Evolutionary conservation across 1,284 basidiomycete species (phyloP), one percentile per base, ranked within the genome.

Genomic region (Pseudozyma hubeiensis): DNA sequence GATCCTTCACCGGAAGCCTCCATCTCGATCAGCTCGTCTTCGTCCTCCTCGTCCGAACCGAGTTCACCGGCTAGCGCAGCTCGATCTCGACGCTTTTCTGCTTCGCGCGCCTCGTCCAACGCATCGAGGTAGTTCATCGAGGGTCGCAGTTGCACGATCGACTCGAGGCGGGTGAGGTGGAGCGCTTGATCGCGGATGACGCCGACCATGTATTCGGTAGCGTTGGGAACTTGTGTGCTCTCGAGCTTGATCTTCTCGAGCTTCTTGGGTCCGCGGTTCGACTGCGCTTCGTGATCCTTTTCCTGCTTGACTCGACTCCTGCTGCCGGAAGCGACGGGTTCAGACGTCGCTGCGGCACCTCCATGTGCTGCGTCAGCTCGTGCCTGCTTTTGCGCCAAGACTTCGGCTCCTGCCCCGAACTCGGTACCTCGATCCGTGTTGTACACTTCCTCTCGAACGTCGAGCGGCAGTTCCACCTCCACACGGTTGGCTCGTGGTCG

Each of bases 71-170:
- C 67, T 3, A 63, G 57, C 2, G 55, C 62, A n/a, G 78, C 79
- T 16, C 77, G 75, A 29, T 75, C 80, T 39, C 73, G 61, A 34
- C 77, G 73, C 54, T 75, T 77, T 53, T 78, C 72, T 30, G 64
- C 65, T 11, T 74, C 74, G 16, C 75, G 67, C 17, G 77, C 69
- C 47, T 79, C 76, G 48, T 75, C 67, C n/a, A 81, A 49, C 13
- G 73, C 76, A 47, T 84, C 82, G 41, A 84, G 74, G 48, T 84
- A 81, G 64, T 81, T 80, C 77, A 84, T 78, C 53, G 81, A 83
- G 5, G 82, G 82, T 7, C 82, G 72, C 17, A 84, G 59, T 56
- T 84, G 82, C 7, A 77, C 63, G 24, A 80, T 68, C 13, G 78
- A 74, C 37, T 79, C 64, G 24, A 84, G 61, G 4, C 78, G 78